Evolutionary conservation across 495 filamentous ascomycete genomes (phyloP), one percentile per base, ranked within the genome.

Genomic region (Antarctomyces pellizariae): DNA sequence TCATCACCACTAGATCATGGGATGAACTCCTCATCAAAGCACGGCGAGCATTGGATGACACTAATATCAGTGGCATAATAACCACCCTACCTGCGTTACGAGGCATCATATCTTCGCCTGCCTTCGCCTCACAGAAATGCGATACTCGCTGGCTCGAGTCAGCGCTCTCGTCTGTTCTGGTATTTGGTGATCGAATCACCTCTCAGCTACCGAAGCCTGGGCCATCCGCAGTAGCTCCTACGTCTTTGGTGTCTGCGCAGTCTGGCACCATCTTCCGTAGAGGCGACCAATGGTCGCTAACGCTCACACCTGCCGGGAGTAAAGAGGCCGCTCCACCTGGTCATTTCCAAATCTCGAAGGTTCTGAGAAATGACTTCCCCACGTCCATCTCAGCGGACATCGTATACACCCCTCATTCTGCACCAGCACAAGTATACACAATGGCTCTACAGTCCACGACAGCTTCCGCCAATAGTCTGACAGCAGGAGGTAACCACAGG

Each of bases 291-390:
- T 67, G 62, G 62, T 54, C 57, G 3, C 48, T 67, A 16, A 50
- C 48, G 2, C 42, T 65, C 5, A 42, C 53, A 11, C 45, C 57
- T 5, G 25, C 28, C 19, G 21, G 13, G 6, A 4, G n/a, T 9
- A 12, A 16, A 19, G 18, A 38, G 35, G 22, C 32, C 33, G 33
- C 33, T 13, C 28, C 28, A 22, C 33, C 27, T 1, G 34, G 52
- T 31, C 62, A 68, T 37, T 41, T 71, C 6, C 49, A 49, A 25
- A 38, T 71, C 3, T 57, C 53, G 3, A 56, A 56, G 10, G 47
- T 71, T 9, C 41, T 62, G 2, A 54, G 53, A 16, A 69, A 69
- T 36, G 61, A 67, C 17, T 70, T 71, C 34, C 64, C 66, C 2
- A 30, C 50, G 0, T 57, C 56, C 0, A 38, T 71, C 1, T 33